A percentile compares a stretch with the other conserved stretches of the same genome.
phyloP scores from a whole-genome alignment of 208 protist species.

The Entamoeba moshkovskii region DNA sequence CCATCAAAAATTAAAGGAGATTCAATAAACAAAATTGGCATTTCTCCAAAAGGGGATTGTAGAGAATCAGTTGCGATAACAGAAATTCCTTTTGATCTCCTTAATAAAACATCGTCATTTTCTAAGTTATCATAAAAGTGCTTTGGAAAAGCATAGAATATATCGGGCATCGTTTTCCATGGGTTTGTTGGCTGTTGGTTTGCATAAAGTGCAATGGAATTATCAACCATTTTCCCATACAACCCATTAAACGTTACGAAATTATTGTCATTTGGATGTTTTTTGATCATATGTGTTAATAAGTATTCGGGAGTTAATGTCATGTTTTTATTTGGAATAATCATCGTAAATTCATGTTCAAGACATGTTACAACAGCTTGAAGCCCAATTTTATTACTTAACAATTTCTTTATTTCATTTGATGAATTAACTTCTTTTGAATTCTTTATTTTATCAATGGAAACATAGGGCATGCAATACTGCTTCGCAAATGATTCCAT shows the following conservation, averaged over 20 bases:
- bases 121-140: neutral
- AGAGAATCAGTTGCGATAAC: neutral
- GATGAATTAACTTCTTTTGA: neutral
- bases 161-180: neutral
- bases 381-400: neutral
- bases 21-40: neutral
- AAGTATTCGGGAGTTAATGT: neutral
- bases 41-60: neutral
- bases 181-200: neutral
- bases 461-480: neutral
- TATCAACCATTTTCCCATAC: neutral
- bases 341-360: neutral
- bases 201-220: neutral
- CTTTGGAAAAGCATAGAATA: neutral
- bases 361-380: neutral
- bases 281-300: neutral
- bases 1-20: neutral
- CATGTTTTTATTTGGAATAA: neutral
- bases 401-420: neutral
- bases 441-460: neutral
- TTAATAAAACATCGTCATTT: neutral
- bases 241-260: neutral
- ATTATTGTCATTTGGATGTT: neutral
- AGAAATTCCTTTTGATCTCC: neutral
- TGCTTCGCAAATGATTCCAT: neutral